Evolutionary conservation across 345 rosid genomes (phyloP), one percentile per base, ranked within the genome.

Genomic region (Aethionema arabicum): DNA sequence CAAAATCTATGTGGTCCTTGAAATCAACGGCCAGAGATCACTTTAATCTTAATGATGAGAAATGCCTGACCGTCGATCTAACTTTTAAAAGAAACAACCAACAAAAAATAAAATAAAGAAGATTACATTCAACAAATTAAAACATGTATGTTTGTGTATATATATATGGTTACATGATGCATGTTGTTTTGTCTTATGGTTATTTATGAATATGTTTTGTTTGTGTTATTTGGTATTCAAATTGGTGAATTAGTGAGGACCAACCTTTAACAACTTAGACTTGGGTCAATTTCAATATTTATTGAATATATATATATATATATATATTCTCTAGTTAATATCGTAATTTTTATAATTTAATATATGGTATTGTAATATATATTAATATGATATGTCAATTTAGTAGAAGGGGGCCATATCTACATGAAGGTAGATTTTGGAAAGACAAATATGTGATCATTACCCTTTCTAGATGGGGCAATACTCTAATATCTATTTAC

Each of bases 1-100:
- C 61, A 65, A 71, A 64, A 58, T 58, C 61, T 56, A 14, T 50
- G 63, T 63, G 74, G 74, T 29, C 74, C 66, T 69, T 44, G 56
- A 49, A 9, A 57, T 59, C 50, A 44, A 65, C 66, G 61, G 31
- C 45, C 32, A 31, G 2, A 57, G 4, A 37, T 58, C 27, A 50
- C 21, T 31, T 36, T 2, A 15, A 11, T 46, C 32, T 48, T 52
- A 37, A 2, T 8, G 27, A 0, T 44, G 9, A 64, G 59, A 71
- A 50, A 37, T 44, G 50, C 75, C 75, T 52, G 70, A 38, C 65
- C 75, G 60, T 71, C 65, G 61, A 71, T 71, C 13, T 50, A 21
- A 7, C 29, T 5, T 21, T 48, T 3, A n/a, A 55, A 55, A 13
- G 47, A 55, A 45, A 38, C 32, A 44, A 66, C 63, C 33, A 48